These are phyloP conservation scores for Scutellaria baicalensis DNA, from an alignment of 257 asterid genomes.

Conservation along the genomic window DNA sequence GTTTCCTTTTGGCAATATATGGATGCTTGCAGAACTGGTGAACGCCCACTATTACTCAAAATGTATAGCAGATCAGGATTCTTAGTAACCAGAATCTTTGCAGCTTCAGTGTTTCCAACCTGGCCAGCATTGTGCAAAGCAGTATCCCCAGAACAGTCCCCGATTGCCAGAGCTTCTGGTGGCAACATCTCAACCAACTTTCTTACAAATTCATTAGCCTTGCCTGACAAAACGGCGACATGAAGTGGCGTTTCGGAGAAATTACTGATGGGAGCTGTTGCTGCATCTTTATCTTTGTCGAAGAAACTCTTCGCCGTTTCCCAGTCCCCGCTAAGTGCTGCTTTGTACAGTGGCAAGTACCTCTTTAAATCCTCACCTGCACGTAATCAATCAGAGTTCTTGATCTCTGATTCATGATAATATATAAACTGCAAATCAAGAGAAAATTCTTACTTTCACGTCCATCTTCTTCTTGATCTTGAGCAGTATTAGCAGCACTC, in stretches of 20 bases:
- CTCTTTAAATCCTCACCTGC: too few species aligned
- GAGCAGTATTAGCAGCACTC: too few species aligned
- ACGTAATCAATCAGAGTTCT: too few species aligned
- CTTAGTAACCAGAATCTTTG: background rate
- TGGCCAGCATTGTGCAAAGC: background rate
- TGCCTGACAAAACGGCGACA: background rate
- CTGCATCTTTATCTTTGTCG: too few species aligned
- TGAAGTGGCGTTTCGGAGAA: background rate
- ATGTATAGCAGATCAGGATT: background rate
- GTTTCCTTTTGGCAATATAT: background rate
- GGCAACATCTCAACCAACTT: background rate
- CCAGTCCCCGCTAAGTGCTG: too few species aligned
- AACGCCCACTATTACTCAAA: background rate
- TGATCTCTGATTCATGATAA: too few species aligned
- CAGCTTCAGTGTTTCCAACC: constrained; percentile 9
- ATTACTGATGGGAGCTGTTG: background rate
- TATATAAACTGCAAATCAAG: too few species aligned
- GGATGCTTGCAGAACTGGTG: background rate
- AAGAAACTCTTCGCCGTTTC: too few species aligned
- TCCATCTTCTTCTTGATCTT: too few species aligned
- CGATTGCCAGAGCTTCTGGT: background rate
- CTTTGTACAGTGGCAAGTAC: too few species aligned
- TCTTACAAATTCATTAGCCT: background rate
- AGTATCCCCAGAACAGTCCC: background rate
- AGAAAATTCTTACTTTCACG: too few species aligned